phyloP scores from a whole-genome alignment of 768 basidiomycete species.

The Ephemerocybe angulata region DNA sequence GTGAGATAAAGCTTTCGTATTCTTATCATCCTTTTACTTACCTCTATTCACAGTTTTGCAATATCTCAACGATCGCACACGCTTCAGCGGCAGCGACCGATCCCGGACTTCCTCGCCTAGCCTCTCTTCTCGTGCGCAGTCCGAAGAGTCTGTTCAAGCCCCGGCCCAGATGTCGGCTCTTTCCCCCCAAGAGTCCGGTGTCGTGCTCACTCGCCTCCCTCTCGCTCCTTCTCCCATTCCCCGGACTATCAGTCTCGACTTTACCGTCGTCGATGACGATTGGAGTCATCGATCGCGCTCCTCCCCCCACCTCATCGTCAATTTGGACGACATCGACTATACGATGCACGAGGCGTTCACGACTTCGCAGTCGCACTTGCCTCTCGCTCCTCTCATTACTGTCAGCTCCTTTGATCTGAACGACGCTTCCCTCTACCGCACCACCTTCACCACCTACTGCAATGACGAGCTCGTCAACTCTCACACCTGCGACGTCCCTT shows the following conservation, averaged over 20 bases:
- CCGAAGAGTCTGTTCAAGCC: background rate
- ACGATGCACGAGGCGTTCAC: conserved; percentile 17
- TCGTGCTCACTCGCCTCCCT: background rate
- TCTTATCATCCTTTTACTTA: background rate
- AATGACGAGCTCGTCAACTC: conserved; percentile 30
- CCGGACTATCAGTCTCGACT: background rate
- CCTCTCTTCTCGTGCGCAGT: background rate
- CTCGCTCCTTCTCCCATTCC: background rate
- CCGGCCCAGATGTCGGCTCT: background rate
- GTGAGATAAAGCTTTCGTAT: conserved; percentile 33
- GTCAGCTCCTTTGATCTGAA: conserved; percentile 14
- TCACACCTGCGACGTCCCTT: background rate
- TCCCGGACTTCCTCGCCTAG: background rate
- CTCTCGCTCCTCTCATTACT: conserved; percentile 49
- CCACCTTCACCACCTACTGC: conserved; percentile 16
- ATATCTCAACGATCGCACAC: conserved; percentile 7
- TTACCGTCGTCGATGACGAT: conserved; percentile 14
- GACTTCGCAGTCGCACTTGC: conserved; percentile 24
- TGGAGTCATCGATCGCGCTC: conserved; percentile 1
- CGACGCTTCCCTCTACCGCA: conserved; percentile 10
- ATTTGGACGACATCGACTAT: conserved; percentile 16
- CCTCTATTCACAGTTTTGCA: background rate
- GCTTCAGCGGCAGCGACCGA: background rate
- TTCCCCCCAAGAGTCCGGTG: background rate
- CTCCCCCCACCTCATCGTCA: conserved; percentile 15